A percentile compares a stretch with the other conserved stretches of the same genome.
Evolutionary conservation across 23 red algal genomes (phyloP).

Genomic region (Gracilaria gracilis): DNA sequence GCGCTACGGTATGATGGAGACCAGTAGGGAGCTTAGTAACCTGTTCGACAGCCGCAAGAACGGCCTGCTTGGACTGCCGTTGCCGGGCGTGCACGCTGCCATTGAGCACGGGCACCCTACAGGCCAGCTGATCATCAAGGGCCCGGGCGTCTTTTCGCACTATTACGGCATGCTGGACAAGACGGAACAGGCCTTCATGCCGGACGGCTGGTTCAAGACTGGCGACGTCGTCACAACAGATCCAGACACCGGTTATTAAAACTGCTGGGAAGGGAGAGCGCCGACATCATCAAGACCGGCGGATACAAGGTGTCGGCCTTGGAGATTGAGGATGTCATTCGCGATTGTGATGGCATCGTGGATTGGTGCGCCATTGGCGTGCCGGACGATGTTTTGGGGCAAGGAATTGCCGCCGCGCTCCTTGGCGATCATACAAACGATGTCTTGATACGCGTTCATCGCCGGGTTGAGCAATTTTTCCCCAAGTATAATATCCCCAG

Average conservation of each 20-base stretch:
- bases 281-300: conserved; percentile 89
- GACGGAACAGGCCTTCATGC: conserved; percentile 74
- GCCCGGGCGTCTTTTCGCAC: conserved; percentile 76
- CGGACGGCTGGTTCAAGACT: conserved; percentile 88
- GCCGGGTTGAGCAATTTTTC: conserved; percentile 46
- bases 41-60: conserved; percentile 46
- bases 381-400: conserved; percentile 70
- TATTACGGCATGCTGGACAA: conserved; percentile 74
- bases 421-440: conserved; percentile 51
- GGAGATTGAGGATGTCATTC: conserved; percentile 85
- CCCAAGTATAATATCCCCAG: conserved; percentile 80
- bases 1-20: conserved; percentile 98
- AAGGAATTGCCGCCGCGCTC: conserved; percentile 69
- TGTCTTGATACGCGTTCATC: conserved; percentile 11
- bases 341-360: conserved; percentile 53
- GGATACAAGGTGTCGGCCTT: conserved; percentile 93
- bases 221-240: conserved; percentile 87
- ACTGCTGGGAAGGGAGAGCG: conserved; percentile 76
- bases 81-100: conserved; percentile 70
- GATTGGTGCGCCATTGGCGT: conserved; percentile 79
- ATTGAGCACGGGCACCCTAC: conserved; percentile 26
- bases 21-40: conserved; percentile 68
- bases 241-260: conserved; percentile 29
- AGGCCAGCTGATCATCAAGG: conserved; percentile 83
- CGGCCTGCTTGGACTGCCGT: conserved; percentile 65